Base-by-base conservation (phyloP, 495 filamentous ascomycete genomes). In the Aspergillus asperescens region DNA sequence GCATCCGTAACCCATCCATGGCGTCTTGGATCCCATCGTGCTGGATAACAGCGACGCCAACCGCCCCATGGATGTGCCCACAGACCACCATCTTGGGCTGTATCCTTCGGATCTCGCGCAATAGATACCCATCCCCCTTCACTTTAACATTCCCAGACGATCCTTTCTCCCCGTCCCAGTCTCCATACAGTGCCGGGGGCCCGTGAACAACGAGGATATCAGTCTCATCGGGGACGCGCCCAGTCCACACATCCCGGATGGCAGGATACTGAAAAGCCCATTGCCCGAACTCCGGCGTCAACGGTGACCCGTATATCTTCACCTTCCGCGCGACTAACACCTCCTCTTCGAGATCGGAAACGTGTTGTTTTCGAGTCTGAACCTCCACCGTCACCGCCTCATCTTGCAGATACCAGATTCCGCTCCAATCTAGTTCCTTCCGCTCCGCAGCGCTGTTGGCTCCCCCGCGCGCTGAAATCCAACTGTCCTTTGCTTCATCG, bases 401-500 rank as follows among this genome's bases (percentile, higher is more conserved):
- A n/a, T n/a, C n/a, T n/a, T n/a, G n/a, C n/a, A n/a, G n/a, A n/a
- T n/a, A n/a, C n/a, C n/a, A n/a, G 32, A 35, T 15, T 13, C 32
- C 32, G n/a, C n/a, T n/a, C n/a, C n/a, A n/a, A n/a, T n/a, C n/a
- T n/a, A n/a, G n/a, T n/a, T n/a, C n/a, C n/a, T n/a, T n/a, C n/a
- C n/a, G n/a, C n/a, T n/a, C n/a, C n/a, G n/a, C n/a, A 12, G 32
- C 32, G 32, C 8, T 15, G 8, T 35, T 12, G 6, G 4, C 13
- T 35, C n/a, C n/a, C 7, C 5, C 5, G n/a, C 6, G 7, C 5
- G 32, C n/a, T 12, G 32, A 9, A 7, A 12, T 3, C 4, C n/a
- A 3, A 12, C 41, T 54, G 15, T 1, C 25, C 13, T 13, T 22
- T 42, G 13, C 20, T 16, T 1, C 3, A 60, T 90, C 86, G 31